Evolutionary conservation across 106 monocot species (phyloP).

Genomic region (Allium fistulosum): DNA sequence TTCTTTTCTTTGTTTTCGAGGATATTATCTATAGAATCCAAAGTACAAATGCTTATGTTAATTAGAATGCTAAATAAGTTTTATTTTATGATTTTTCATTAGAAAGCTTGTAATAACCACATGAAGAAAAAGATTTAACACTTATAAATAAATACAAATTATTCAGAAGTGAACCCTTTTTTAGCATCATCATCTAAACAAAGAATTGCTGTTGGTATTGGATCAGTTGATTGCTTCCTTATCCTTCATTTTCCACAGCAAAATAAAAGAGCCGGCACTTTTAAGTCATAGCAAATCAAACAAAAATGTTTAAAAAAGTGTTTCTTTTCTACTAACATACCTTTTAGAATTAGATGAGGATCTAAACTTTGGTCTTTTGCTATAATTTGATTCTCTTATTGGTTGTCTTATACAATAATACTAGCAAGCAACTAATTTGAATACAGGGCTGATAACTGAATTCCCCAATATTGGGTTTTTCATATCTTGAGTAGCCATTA

Average conservation of each 20-base stretch:
- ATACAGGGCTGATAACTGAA: constrained; percentile 50
- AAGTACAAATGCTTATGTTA: neutral
- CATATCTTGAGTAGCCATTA: constrained; percentile 3
- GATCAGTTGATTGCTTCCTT: constrained; percentile 12
- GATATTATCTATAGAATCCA: constrained; percentile 2
- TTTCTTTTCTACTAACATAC: neutral
- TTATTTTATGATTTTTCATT: neutral
- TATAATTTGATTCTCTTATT: constrained; percentile 34
- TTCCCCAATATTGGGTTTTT: constrained; percentile 5
- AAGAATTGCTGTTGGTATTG: constrained; percentile 36
- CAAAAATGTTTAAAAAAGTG: neutral
- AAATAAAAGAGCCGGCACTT: neutral
- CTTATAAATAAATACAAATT: neutral
- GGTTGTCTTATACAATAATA: constrained; percentile 68
- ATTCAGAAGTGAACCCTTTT: constrained; percentile 17
- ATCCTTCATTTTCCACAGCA: constrained; percentile 32
- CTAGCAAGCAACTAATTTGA: constrained; percentile 51
- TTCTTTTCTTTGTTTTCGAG: constrained; percentile 9
- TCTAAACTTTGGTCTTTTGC: constrained; percentile 19
- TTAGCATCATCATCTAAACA: constrained; percentile 18
- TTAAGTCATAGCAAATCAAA: neutral
- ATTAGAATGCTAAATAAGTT: too few relatives aligned
- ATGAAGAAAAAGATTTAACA: constrained; percentile 8
- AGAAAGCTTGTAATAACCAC: neutral
- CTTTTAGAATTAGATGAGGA: constrained; percentile 37